A percentile compares a stretch with the other conserved stretches of the same genome.
phyloP scores from a whole-genome alignment of 768 basidiomycete species.

The Rhodotorula diobovata region DNA sequence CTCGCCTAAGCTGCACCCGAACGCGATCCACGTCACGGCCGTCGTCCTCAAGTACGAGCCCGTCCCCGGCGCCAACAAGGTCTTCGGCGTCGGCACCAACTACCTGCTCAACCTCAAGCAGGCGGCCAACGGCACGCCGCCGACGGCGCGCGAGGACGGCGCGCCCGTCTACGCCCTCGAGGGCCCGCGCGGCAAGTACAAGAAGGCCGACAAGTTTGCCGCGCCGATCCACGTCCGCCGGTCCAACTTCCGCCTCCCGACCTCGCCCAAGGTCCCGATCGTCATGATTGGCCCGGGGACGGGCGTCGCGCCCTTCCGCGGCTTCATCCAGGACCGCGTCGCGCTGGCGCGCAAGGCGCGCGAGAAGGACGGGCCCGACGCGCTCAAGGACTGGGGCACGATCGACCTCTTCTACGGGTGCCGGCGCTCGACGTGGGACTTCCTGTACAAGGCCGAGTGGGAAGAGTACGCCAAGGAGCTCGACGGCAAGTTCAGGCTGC shows the following conservation, averaged over 20 bases:
- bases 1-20: conserved; percentile 85
- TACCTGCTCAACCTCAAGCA: conserved; percentile 89
- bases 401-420: conserved; percentile 97
- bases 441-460: conserved; percentile 94
- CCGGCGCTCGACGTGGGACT: conserved; percentile 81
- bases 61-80: conserved; percentile 58
- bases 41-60: conserved; percentile 89
- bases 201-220: conserved; percentile 62
- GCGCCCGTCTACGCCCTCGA: conserved; percentile 75
- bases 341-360: conserved; percentile 89
- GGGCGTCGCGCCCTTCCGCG: conserved; percentile 99
- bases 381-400: conserved; percentile 88
- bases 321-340: conserved; percentile 95
- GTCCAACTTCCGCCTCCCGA: conserved; percentile 93
- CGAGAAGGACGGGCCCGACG: conserved; percentile 91
- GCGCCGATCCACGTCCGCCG: conserved; percentile 90
- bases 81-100: conserved; percentile 89
- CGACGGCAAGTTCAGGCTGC: conserved; percentile 83
- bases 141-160: conserved; percentile 46
- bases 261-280: conserved; percentile 95
- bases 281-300: conserved; percentile 99
- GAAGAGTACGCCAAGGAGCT: conserved; percentile 77
- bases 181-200: conserved; percentile 83
- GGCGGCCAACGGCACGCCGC: conserved; percentile 52
- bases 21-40: conserved; percentile 84